phyloP scores from a whole-genome alignment of 2,329 filamentous ascomycete genomes.

The Epichloe aotearoae region DNA sequence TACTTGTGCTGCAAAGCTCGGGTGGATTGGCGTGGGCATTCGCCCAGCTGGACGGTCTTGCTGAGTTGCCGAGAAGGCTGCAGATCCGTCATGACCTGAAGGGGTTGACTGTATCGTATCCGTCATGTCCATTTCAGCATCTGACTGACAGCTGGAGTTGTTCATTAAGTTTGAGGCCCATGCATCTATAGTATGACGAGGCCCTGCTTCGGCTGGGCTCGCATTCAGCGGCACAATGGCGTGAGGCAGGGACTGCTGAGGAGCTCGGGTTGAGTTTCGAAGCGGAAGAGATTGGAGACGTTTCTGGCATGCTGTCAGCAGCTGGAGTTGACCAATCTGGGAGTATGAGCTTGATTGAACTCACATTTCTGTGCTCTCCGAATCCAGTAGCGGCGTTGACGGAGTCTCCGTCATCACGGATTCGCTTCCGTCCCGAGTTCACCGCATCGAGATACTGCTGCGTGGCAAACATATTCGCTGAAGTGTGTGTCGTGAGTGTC shows the following conservation, averaged over 20 bases:
- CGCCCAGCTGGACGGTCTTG: slow-evolving; percentile 24
- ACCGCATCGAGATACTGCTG: slow-evolving; percentile 19
- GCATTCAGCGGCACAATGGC: slow-evolving; percentile 27
- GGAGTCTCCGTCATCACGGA: slow-evolving; percentile 32
- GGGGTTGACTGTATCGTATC: slow-evolving; percentile 15
- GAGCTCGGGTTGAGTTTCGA: slow-evolving; percentile 28
- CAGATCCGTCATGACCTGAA: slow-evolving; percentile 11
- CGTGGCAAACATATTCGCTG: slow-evolving; percentile 24
- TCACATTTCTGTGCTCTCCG: slow-evolving; percentile 37
- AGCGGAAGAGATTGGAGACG: slow-evolving; percentile 39
- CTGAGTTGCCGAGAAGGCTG: not conserved
- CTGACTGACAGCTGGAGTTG: slow-evolving; percentile 9
- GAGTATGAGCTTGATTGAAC: slow-evolving; percentile 8
- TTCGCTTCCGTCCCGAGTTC: slow-evolving; percentile 30
- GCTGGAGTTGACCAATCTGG: not conserved
- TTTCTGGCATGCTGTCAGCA: slow-evolving; percentile 29
- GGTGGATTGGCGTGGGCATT: slow-evolving; percentile 47
- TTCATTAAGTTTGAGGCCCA: slow-evolving; percentile 17
- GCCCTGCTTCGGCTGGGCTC: slow-evolving; percentile 23
- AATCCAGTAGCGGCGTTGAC: slow-evolving; percentile 27
- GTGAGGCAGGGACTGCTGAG: slow-evolving; percentile 17
- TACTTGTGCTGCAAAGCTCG: slow-evolving; percentile 41
- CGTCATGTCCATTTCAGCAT: slow-evolving; percentile 39
- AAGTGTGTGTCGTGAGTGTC: not conserved
- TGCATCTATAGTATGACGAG: slow-evolving; percentile 18